A percentile compares a stretch with the other conserved stretches of the same genome.
Conservation (phyloP, 1,139 yeast genomes). For the Saccharomycopsis hybrid region DNA sequence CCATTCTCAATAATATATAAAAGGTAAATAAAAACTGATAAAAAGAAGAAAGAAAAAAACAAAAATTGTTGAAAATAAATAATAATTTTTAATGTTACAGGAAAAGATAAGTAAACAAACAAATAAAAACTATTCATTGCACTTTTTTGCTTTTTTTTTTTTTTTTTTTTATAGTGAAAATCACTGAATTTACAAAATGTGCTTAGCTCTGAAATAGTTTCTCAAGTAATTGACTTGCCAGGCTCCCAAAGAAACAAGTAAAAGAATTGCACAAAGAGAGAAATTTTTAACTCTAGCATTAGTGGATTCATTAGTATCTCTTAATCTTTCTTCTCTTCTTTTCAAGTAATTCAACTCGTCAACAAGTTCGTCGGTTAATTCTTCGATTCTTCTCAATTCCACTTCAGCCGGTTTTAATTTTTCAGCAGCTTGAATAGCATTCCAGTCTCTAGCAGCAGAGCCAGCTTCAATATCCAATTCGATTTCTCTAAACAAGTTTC, state of each 20-base stretch:
- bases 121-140: background rate
- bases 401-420: conserved; percentile 90
- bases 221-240: conserved; percentile 93
- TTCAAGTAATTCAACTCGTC: conserved; percentile 77
- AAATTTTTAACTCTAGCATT: conserved; percentile 72
- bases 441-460: conserved; percentile 97
- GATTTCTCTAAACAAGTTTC: conserved; percentile 50
- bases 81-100: no score
- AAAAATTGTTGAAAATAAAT: no score
- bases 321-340: conserved; percentile 80
- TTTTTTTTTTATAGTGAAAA: background rate
- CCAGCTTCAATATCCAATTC: conserved; percentile 94
- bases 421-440: conserved; percentile 86
- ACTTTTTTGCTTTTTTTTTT: background rate
- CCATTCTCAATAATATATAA: no score
- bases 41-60: no score
- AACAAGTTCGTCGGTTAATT: conserved; percentile 71
- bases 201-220: conserved; percentile 90
- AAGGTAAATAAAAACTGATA: no score
- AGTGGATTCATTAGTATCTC: conserved; percentile 96
- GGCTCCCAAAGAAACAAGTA: conserved; percentile 71
- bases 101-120: no score
- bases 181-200: conserved; percentile 54
- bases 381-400: conserved; percentile 79
- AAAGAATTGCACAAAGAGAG: conserved; percentile 58